phyloP scores from a whole-genome alignment of 257 asterid genomes.

The Solanum rostratum region DNA sequence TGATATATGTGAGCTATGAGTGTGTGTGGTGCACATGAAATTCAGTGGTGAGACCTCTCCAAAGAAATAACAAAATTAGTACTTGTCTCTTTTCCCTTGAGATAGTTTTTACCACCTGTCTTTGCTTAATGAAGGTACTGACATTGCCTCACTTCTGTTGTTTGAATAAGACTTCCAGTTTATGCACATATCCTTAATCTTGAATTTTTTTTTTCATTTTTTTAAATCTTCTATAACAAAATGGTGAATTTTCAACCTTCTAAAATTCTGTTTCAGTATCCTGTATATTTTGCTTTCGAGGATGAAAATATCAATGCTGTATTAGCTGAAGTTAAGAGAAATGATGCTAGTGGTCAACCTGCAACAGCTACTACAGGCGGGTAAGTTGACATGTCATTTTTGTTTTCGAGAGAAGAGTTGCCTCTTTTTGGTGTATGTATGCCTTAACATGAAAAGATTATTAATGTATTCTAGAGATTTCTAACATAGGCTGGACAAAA shows the following conservation, averaged over 20 bases:
- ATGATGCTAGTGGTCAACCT: conserved; percentile 81
- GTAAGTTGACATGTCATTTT: conserved; percentile 37
- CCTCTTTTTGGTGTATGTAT: neutral
- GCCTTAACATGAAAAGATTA: neutral
- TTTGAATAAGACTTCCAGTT: neutral
- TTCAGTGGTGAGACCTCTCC: neutral
- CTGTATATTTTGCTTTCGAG: conserved; percentile 93
- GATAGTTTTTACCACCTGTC: neutral
- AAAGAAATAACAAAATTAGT: neutral
- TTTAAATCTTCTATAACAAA: neutral
- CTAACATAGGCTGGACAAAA: neutral
- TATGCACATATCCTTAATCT: neutral
- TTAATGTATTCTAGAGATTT: neutral
- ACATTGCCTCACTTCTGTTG: neutral
- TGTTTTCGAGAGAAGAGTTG: neutral
- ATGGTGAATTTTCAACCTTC: neutral
- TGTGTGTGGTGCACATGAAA: neutral
- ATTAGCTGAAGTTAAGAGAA: conserved; percentile 75
- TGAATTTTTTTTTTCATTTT: neutral
- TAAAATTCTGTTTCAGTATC: conserved; percentile 52
- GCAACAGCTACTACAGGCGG: conserved; percentile 99
- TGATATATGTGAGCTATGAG: neutral
- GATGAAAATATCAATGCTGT: conserved; percentile 53
- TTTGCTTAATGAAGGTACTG: neutral
- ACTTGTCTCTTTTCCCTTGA: neutral